phyloP scores from a whole-genome alignment of 768 basidiomycete species.

The Sarcodon aspratus region DNA sequence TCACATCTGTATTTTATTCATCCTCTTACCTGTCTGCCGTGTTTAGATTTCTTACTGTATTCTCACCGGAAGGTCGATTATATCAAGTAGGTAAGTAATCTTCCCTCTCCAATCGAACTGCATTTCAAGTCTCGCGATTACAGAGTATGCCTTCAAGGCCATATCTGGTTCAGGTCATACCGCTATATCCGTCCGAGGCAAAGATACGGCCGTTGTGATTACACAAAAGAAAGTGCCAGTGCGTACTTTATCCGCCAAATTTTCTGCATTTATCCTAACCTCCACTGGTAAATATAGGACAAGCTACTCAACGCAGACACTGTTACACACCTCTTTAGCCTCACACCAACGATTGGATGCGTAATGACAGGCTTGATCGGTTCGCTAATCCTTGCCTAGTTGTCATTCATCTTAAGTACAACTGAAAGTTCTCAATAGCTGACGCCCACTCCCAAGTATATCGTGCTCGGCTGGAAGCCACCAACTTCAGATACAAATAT shows the following conservation, averaged over 20 bases:
- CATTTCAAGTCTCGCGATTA: neutral
- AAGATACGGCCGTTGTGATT: conserved; percentile 91
- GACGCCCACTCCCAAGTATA: conserved; percentile 86
- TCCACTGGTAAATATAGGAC: conserved; percentile 47
- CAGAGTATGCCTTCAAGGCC: conserved; percentile 99
- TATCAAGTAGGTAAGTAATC: conserved; percentile 89
- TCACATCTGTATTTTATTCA: neutral
- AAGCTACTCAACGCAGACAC: conserved; percentile 93
- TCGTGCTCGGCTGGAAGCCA: conserved; percentile 82
- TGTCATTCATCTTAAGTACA: neutral
- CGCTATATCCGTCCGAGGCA: conserved; percentile 83
- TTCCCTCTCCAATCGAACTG: neutral
- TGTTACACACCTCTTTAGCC: conserved; percentile 90
- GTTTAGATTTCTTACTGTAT: conserved; percentile 84
- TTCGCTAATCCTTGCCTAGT: conserved; percentile 21
- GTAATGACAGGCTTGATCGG: conserved; percentile 98
- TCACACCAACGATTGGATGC: conserved; percentile 94
- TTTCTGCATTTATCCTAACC: neutral
- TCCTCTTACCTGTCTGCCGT: neutral
- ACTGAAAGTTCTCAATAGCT: conserved; percentile 32
- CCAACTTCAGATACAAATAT: conserved; percentile 89
- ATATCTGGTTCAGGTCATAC: conserved; percentile 97
- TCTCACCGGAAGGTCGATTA: conserved; percentile 92
- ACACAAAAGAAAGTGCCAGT: conserved; percentile 99
- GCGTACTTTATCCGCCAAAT: conserved; percentile 20